phyloP scores from a whole-genome alignment of 169 alveolate genomes.

The Besnoitia besnoiti region DNA sequence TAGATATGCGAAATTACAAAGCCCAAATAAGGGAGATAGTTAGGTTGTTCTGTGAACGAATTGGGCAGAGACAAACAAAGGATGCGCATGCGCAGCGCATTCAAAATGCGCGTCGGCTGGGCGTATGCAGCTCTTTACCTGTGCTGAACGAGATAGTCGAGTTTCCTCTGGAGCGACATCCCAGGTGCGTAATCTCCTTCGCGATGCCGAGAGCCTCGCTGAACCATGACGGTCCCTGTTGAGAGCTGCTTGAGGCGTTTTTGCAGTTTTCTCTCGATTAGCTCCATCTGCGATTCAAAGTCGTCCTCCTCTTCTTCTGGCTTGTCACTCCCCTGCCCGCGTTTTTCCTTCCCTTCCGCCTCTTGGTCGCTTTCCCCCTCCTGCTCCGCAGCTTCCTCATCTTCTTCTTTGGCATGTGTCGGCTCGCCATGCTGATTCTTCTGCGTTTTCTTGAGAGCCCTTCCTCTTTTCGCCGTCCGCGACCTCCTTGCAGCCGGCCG shows the following conservation, averaged over 20 bases:
- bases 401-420: neutral
- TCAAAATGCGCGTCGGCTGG: too few relatives aligned
- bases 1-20: neutral
- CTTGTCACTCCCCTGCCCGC: neutral
- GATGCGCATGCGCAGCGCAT: too few relatives aligned
- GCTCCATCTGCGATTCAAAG: neutral
- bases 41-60: neutral
- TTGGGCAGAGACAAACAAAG: too few relatives aligned
- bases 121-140: neutral
- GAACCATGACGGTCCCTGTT: neutral
- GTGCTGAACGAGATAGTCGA: neutral
- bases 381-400: neutral
- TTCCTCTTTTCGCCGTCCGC: neutral
- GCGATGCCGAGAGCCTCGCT: slow-evolving; percentile 3
- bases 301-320: neutral
- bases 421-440: neutral
- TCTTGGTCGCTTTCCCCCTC: neutral
- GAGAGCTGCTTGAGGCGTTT: neutral
- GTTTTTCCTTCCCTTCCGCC: neutral
- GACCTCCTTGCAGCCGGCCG: neutral
- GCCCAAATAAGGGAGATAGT: too few relatives aligned
- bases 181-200: neutral
- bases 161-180: neutral
- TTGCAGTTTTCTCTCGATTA: neutral
- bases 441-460: neutral